Percentiles rank a stretch among this genome's conserved stretches.
Evolutionary conservation across 306 rosid species (phyloP).

Genomic region (Chamaecrista fasciculata): DNA sequence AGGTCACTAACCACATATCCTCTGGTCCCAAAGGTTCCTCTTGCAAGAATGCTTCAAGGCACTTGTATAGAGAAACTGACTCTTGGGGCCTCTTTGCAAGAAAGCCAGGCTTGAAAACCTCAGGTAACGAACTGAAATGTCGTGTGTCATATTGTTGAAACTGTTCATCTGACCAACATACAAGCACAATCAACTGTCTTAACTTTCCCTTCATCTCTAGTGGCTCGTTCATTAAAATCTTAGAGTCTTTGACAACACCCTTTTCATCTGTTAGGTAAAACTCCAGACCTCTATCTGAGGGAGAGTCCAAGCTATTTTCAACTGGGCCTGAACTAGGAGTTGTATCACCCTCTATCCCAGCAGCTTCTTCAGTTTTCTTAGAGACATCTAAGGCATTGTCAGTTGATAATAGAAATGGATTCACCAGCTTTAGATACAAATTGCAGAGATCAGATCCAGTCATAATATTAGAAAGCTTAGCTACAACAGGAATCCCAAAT

Average conservation of each 20-base stretch:
- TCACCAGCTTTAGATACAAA: slow-evolving; percentile 61
- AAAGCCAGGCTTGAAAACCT: slow-evolving; percentile 81
- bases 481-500: slow-evolving; percentile 87
- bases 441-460: slow-evolving; percentile 67
- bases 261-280: slow-evolving; percentile 78
- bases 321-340: slow-evolving; percentile 40
- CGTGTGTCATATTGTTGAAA: slow-evolving; percentile 52
- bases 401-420: slow-evolving; percentile 53
- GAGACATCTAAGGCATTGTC: slow-evolving; percentile 39
- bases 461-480: slow-evolving; percentile 45
- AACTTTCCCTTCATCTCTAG: slow-evolving; percentile 42
- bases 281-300: slow-evolving; percentile 51
- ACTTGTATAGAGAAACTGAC: slow-evolving; percentile 78
- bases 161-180: slow-evolving; percentile 76
- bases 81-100: slow-evolving; percentile 74
- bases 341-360: slow-evolving; percentile 34
- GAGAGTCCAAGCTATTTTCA: slow-evolving; percentile 41
- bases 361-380: slow-evolving; percentile 46
- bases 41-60: slow-evolving; percentile 96
- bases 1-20: slow-evolving; percentile 90
- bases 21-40: slow-evolving; percentile 99
- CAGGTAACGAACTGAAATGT: slow-evolving; percentile 68
- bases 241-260: slow-evolving; percentile 54
- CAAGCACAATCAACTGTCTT: slow-evolving; percentile 61
- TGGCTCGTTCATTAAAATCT: slow-evolving; percentile 57